Evolutionary conservation across 306 rosid species (phyloP), one percentile per base, ranked within the genome.

Genomic region (Dalbergia cochinchinensis): DNA sequence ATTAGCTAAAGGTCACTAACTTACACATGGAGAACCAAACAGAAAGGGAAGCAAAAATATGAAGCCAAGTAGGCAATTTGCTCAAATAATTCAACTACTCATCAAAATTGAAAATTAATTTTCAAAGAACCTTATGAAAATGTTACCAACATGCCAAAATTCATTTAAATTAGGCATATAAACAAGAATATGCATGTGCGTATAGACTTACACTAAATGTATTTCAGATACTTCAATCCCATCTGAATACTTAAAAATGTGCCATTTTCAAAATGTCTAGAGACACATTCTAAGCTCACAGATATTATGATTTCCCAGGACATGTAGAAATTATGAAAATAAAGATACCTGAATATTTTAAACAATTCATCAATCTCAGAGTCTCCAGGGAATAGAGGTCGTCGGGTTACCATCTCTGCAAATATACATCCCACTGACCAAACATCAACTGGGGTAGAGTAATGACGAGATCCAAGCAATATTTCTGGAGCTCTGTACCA

Each of bases 401-500:
- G 87, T 58, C 88, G 92, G 84, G 93, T 95, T 82, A 93, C 85
- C 99, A 95, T 95, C 94, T 95, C 99, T 55, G 99, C 98, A 90
- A 92, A 95, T 87, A 95, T 95, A 80, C 99, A 95, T 70, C 99
- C 99, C 82, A 95, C 99, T 4, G 99, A 95, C 99, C 99, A 95
- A 67, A 95, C 91, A 85, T 95, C 99, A 59, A 95, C 99, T 5
- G 99, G 99, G 51, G 99, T 95, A 39, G 99, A 95, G 82, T 95
- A 95, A 85, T 95, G 96, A 68, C 97, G 98, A 73, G 99, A 92
- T 78, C 99, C 99, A 74, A 95, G 99, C 87, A 95, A 85, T 87
- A 95, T 93, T 84, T 95, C 99, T 26, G 99, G 99, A 70, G 99
- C 99, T 90, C 99, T 89, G 76, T 95, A 95, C 99, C 99, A 95